Conservation (phyloP, 148 eudicot genomes). For the Salicornia ramosissima region DNA sequence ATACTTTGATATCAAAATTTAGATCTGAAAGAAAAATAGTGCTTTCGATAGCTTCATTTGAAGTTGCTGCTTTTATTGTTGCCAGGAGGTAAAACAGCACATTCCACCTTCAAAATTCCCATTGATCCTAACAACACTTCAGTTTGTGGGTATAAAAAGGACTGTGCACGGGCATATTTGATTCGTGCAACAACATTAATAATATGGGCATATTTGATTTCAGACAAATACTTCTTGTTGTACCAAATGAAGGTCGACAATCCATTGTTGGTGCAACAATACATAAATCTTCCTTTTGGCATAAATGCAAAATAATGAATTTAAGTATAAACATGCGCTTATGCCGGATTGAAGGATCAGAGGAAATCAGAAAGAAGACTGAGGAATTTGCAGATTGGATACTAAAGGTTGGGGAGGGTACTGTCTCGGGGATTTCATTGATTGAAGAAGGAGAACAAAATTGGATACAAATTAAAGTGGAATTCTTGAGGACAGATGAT, state of each 20-base stretch:
- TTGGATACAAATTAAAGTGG: background rate
- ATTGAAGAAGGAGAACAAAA: background rate
- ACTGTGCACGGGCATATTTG: no score
- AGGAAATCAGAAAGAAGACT: no score
- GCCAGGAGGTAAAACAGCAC: no score
- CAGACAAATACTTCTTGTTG: background rate
- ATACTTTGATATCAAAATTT: background rate
- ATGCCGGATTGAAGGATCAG: background rate
- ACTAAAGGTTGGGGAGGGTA: background rate
- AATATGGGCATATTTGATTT: no score
- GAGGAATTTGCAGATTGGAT: background rate
- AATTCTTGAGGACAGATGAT: background rate
- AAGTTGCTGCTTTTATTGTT: background rate
- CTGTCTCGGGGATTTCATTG: background rate
- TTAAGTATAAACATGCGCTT: background rate
- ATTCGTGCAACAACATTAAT: no score
- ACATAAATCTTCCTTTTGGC: background rate
- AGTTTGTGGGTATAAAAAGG: background rate
- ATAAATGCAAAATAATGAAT: background rate
- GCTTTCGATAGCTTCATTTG: background rate
- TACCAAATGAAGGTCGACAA: background rate
- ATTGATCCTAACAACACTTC: no score
- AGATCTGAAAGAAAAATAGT: background rate
- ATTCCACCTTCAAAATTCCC: no score
- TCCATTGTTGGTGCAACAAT: background rate